Evolutionary conservation across 768 basidiomycete species (phyloP).

Genomic region (Lepiota brunneoincarnata): DNA sequence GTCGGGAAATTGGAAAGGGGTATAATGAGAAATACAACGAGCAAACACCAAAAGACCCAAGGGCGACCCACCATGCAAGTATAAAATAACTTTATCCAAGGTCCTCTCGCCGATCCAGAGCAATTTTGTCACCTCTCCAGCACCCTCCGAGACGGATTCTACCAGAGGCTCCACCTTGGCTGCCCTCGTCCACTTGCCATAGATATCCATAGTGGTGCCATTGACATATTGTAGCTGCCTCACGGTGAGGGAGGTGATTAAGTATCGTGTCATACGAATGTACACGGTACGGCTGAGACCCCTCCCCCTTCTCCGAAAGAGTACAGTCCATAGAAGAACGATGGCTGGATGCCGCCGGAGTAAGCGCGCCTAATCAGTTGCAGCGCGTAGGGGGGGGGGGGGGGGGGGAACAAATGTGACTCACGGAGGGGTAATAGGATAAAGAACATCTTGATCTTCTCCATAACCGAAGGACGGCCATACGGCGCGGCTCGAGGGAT

Average conservation of each 20-base stretch:
- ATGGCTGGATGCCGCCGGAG: background rate
- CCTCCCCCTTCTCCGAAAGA: conserved; percentile 5
- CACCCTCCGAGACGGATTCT: conserved; percentile 5
- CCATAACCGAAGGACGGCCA: conserved; percentile 9
- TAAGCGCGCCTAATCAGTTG: background rate
- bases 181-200: background rate
- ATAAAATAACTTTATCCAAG: conserved; percentile 17
- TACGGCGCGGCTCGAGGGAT: background rate
- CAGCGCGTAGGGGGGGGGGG: too few relatives aligned
- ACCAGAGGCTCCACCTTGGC: background rate
- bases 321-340: conserved; percentile 1
- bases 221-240: background rate
- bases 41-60: background rate
- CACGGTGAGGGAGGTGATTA: conserved; percentile 1
- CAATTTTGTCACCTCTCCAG: conserved; percentile 12
- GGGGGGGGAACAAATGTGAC: background rate
- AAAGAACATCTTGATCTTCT: conserved; percentile 5
- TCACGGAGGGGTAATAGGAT: conserved; percentile 8
- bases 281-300: conserved; percentile 6
- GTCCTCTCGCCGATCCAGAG: conserved; percentile 17
- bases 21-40: too few relatives aligned
- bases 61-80: conserved; percentile 15
- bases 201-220: background rate
- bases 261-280: background rate
- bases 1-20: background rate